Evolutionary conservation across 1,284 basidiomycete genomes (phyloP).

Genomic region (Mycena sp.): DNA sequence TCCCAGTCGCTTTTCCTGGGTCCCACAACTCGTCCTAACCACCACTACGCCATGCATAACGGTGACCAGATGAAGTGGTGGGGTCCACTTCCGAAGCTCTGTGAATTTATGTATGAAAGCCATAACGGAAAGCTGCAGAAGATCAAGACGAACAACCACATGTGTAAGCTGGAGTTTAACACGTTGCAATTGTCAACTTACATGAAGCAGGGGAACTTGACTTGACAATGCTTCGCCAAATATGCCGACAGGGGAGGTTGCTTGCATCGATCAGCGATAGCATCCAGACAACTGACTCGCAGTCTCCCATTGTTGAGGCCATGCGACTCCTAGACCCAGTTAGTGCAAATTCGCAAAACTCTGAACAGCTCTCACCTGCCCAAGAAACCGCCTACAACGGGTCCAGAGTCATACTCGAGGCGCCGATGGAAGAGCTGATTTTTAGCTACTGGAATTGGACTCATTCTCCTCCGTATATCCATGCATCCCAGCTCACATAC

Average conservation of each 20-base stretch:
- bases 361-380: neutral
- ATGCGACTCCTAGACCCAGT: neutral
- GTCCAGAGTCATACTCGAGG: neutral
- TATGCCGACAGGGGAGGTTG: constrained; percentile 4
- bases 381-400: constrained; percentile 6
- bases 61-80: constrained; percentile 14
- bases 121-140: constrained; percentile 9
- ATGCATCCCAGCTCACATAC: neutral
- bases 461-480: constrained; percentile 4
- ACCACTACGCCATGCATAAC: constrained; percentile 11
- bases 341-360: neutral
- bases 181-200: neutral
- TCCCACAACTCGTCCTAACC: constrained; percentile 1
- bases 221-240: constrained; percentile 15
- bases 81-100: constrained; percentile 4
- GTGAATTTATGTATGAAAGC: neutral
- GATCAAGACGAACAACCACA: constrained; percentile 6
- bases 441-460: constrained; percentile 7
- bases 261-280: neutral
- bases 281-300: neutral
- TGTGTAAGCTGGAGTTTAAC: constrained; percentile 3
- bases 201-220: constrained; percentile 19
- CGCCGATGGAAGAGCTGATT: neutral
- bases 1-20: neutral
- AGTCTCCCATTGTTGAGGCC: neutral